A percentile compares a stretch with the other conserved stretches of the same genome.
phyloP scores from a whole-genome alignment of 768 basidiomycete genomes.

The Suillus subluteus region DNA sequence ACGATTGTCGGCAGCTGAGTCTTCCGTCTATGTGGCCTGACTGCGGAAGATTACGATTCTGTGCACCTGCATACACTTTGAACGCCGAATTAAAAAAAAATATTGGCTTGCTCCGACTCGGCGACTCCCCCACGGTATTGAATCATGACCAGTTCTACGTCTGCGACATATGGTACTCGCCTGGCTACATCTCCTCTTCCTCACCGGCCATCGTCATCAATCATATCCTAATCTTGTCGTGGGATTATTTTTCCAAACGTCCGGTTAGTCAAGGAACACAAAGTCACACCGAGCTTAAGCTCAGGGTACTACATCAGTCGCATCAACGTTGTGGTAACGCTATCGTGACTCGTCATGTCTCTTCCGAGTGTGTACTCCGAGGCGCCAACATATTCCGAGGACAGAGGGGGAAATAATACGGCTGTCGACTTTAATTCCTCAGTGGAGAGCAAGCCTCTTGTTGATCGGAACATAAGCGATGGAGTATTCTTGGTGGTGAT shows the following conservation, averaged over 20 bases:
- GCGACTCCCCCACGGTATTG: not conserved
- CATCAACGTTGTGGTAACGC: not conserved
- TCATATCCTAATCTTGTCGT: not conserved
- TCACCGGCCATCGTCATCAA: not conserved
- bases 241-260: not conserved
- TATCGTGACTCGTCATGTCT: constrained; percentile 3
- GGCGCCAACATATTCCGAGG: not conserved
- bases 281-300: not conserved
- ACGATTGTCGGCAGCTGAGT: not conserved
- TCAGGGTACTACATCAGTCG: not conserved
- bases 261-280: not conserved
- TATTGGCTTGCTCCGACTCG: not conserved
- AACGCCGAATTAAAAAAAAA: not conserved
- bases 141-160: not conserved
- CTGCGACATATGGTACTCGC: not conserved
- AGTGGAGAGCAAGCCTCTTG: not conserved
- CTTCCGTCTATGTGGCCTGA: not conserved
- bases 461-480: constrained; percentile 8
- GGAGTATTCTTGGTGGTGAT: constrained; percentile 51
- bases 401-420: not conserved
- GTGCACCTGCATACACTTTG: not conserved
- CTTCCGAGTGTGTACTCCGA: not conserved
- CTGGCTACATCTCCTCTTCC: not conserved
- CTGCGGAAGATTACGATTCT: not conserved
- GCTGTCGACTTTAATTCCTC: not conserved